phyloP scores from a whole-genome alignment of 225 moss, liverwort and hornwort genomes.

The Antitrichia curtipendula region DNA sequence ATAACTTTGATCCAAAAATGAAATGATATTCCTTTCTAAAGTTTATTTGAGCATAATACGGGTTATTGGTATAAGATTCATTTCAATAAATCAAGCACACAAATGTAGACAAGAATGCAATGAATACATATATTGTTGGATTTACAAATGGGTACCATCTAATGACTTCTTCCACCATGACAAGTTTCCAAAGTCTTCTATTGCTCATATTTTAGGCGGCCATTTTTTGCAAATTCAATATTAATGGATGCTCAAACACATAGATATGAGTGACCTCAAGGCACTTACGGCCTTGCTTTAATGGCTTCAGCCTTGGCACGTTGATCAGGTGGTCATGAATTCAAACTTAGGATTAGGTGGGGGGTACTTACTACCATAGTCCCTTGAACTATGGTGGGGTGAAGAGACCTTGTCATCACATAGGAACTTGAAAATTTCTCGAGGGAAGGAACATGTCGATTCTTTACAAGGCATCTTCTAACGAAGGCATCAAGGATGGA shows the following conservation, averaged over 20 bases:
- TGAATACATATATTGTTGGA: background rate
- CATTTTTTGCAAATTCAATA: background rate
- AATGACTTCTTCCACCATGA: background rate
- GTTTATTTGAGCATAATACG: background rate
- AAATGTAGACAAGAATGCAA: background rate
- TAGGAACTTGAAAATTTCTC: too few species aligned
- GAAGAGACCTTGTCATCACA: too few species aligned
- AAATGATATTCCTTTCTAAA: background rate
- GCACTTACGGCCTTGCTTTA: too few species aligned
- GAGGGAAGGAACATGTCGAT: too few species aligned
- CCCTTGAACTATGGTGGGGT: too few species aligned
- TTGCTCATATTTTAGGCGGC: background rate
- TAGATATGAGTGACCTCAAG: background rate
- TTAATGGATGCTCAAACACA: background rate
- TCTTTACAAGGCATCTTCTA: too few species aligned
- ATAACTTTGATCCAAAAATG: background rate
- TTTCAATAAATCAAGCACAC: background rate
- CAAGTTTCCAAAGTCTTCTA: too few species aligned
- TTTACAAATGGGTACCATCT: background rate
- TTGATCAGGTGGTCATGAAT: too few species aligned
- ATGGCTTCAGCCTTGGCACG: too few species aligned
- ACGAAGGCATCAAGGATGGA: too few species aligned
- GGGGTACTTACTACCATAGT: too few species aligned
- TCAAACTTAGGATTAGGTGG: rapidly evolving
- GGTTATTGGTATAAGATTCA: background rate